Conservation (phyloP, 1,139 yeast genomes). For the Taiozyma onychis region DNA sequence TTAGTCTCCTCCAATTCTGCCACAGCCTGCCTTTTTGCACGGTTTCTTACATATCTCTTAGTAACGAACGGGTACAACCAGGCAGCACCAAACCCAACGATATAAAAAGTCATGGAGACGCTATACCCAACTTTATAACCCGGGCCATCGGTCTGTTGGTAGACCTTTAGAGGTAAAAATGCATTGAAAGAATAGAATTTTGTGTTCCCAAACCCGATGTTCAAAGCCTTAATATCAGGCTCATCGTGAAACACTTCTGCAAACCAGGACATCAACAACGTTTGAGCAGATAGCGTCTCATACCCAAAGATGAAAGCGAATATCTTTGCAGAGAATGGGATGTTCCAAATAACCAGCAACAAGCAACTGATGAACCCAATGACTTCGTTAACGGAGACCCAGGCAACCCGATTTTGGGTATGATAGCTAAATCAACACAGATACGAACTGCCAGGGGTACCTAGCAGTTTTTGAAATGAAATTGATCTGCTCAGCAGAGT, state of each 20-base stretch:
- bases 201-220: slow-evolving; percentile 5
- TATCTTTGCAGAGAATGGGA: background rate
- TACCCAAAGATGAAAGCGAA: slow-evolving; percentile 3
- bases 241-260: slow-evolving; percentile 5
- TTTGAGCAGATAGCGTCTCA: slow-evolving; percentile 2
- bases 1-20: background rate
- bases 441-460: slow-evolving; percentile 4
- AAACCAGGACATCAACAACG: slow-evolving; percentile 3
- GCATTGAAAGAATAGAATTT: slow-evolving; percentile 5
- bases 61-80: too few relatives aligned
- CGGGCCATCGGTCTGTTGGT: too few relatives aligned
- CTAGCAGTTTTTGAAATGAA: slow-evolving; percentile 23
- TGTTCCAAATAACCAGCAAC: slow-evolving; percentile 3
- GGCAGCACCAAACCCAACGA: too few relatives aligned
- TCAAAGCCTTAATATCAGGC: slow-evolving; percentile 3
- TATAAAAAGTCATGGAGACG: too few relatives aligned
- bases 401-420: slow-evolving; percentile 1
- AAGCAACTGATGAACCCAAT: slow-evolving; percentile 3
- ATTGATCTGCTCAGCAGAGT: slow-evolving; percentile 21
- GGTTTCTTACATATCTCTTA: background rate
- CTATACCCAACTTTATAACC: too few relatives aligned
- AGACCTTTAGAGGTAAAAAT: slow-evolving; percentile 1
- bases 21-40: background rate
- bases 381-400: background rate
- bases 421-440: slow-evolving; percentile 4